A percentile compares a stretch with the other conserved stretches of the same genome.
phyloP scores from a whole-genome alignment of 768 basidiomycete genomes.

The Gloeopeniophorella convolvens region DNA sequence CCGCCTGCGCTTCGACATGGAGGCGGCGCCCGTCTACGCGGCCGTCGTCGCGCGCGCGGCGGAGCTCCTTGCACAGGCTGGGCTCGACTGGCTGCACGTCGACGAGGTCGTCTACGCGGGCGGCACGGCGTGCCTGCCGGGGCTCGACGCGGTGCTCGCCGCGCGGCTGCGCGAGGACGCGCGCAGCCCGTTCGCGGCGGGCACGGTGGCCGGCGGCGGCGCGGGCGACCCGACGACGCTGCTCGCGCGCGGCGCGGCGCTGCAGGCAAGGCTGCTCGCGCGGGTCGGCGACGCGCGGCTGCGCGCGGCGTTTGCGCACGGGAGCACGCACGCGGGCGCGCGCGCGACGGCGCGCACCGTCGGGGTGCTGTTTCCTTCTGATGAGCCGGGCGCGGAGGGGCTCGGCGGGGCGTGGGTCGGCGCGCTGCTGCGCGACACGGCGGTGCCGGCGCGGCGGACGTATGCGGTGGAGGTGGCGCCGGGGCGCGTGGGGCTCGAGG shows the following conservation, averaged over 20 bases:
- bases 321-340: slow-evolving; percentile 36
- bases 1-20: slow-evolving; percentile 40
- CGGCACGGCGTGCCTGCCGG: slow-evolving; percentile 67
- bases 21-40: slow-evolving; percentile 51
- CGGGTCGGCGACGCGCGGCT: slow-evolving; percentile 45
- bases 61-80: slow-evolving; percentile 44
- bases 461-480: slow-evolving; percentile 47
- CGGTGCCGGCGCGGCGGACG: slow-evolving; percentile 58
- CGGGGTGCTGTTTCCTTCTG: slow-evolving; percentile 66
- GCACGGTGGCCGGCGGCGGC: slow-evolving; percentile 66
- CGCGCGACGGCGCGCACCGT: slow-evolving; percentile 57
- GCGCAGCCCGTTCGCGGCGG: slow-evolving; percentile 57
- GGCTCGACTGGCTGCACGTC: slow-evolving; percentile 57
- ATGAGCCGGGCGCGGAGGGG: slow-evolving; percentile 34
- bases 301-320: slow-evolving; percentile 41
- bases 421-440: slow-evolving; percentile 63
- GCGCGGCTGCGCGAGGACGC: slow-evolving; percentile 56
- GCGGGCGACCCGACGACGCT: slow-evolving; percentile 73
- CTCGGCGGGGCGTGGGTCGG: slow-evolving; percentile 63
- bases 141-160: slow-evolving; percentile 54
- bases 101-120: slow-evolving; percentile 81
- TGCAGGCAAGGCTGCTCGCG: slow-evolving; percentile 62
- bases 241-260: slow-evolving; percentile 67
- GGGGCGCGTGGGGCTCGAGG: slow-evolving; percentile 50
- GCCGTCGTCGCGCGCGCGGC: slow-evolving; percentile 45